Conservation (phyloP, 2,329 filamentous ascomycete genomes). For the Trichoderma koningiopsis region DNA sequence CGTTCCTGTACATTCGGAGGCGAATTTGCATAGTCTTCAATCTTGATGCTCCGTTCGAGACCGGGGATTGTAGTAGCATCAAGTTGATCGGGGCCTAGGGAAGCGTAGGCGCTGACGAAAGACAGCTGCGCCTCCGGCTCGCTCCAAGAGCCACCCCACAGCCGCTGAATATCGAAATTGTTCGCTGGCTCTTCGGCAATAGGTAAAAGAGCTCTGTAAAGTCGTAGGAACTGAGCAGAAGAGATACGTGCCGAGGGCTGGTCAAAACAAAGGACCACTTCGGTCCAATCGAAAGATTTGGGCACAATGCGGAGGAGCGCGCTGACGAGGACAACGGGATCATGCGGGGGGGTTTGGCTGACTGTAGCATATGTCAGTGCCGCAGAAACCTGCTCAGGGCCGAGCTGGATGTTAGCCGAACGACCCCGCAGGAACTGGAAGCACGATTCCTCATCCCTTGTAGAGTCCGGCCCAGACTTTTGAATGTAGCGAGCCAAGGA, state of each 20-base stretch:
- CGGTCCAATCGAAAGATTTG: slow-evolving; percentile 66
- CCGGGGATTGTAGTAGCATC: slow-evolving; percentile 85
- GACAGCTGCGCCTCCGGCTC: slow-evolving; percentile 86
- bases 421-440: slow-evolving; percentile 55
- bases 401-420: slow-evolving; percentile 62
- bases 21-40: slow-evolving; percentile 57
- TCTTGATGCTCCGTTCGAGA: slow-evolving; percentile 74
- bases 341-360: slow-evolving; percentile 57
- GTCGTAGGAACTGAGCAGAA: slow-evolving; percentile 74
- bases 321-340: slow-evolving; percentile 60
- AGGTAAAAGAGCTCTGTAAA: slow-evolving; percentile 78
- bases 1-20: slow-evolving; percentile 53
- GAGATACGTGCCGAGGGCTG: slow-evolving; percentile 75
- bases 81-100: slow-evolving; percentile 71
- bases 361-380: slow-evolving; percentile 70
- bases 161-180: slow-evolving; percentile 75
- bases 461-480: slow-evolving; percentile 72
- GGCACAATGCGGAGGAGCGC: slow-evolving; percentile 64
- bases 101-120: slow-evolving; percentile 87
- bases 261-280: slow-evolving; percentile 79
- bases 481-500: slow-evolving; percentile 69
- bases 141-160: slow-evolving; percentile 92
- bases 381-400: slow-evolving; percentile 79
- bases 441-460: slow-evolving; percentile 71
- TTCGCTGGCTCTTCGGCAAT: slow-evolving; percentile 59